Evolutionary conservation across 192 early-diverging fungal genomes (phyloP).

Genomic region (Haplosporangium gracile): DNA sequence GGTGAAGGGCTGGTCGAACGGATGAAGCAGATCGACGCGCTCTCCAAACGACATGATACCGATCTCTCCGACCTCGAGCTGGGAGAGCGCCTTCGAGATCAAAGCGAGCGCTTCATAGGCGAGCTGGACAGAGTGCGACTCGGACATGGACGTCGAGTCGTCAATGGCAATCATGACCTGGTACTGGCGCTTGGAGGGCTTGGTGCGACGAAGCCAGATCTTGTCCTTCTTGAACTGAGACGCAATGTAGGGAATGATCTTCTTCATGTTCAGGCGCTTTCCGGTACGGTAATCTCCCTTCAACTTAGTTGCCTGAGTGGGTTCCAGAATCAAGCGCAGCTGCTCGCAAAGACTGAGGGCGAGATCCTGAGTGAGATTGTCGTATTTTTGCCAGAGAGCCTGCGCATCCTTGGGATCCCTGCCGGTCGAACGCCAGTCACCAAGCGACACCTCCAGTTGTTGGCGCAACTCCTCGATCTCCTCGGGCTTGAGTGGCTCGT

Average conservation of each 20-base stretch:
- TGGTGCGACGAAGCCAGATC: constrained; percentile 98
- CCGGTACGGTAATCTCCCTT: constrained; percentile 98
- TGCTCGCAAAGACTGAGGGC: constrained; percentile 94
- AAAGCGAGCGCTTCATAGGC: constrained; percentile 95
- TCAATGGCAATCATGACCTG: constrained; percentile 99
- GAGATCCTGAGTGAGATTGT: constrained; percentile 90
- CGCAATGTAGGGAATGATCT: constrained; percentile 99
- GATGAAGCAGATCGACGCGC: constrained; percentile 87
- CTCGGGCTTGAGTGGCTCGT: constrained; percentile 64
- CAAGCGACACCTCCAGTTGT: constrained; percentile 82
- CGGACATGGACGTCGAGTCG: constrained; percentile 98
- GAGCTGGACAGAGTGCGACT: constrained; percentile 88
- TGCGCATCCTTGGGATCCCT: constrained; percentile 71
- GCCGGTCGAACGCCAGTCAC: constrained; percentile 79
- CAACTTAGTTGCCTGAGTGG: constrained; percentile 95
- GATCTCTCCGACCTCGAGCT: constrained; percentile 96
- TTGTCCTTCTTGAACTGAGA: constrained; percentile 99
- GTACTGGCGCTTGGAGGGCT: constrained; percentile 96
- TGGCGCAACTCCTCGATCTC: constrained; percentile 82
- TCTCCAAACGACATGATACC: constrained; percentile 94
- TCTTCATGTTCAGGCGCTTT: constrained; percentile 99
- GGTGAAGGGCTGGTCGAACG: constrained; percentile 93
- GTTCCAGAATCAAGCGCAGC: constrained; percentile 95
- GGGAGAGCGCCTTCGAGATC: constrained; percentile 91
- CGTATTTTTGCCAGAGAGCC: constrained; percentile 92